A percentile compares a stretch with the other conserved stretches of the same genome.
These are phyloP conservation scores for Malania oleifera DNA, from an alignment of 164 flowering plant species.

Conservation along the genomic window DNA sequence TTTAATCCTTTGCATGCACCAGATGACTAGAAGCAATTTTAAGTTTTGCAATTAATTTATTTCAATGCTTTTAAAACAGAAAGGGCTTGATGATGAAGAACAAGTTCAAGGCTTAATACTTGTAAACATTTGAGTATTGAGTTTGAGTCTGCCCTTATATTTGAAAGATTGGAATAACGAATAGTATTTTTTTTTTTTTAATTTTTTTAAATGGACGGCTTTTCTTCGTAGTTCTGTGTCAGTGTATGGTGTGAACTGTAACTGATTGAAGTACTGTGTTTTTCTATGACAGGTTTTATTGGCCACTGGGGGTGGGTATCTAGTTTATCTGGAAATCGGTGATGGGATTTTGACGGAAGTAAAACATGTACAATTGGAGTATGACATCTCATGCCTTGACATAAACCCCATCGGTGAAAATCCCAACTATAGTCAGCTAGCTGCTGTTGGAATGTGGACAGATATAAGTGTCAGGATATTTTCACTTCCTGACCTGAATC, in stretches of 20 bases:
- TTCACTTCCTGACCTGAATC: conserved; percentile 80
- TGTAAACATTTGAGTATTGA: too few species aligned
- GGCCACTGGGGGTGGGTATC: conserved; percentile 92
- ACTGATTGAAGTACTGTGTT: background rate
- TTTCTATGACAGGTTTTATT: conserved; percentile 61
- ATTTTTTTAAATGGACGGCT: too few species aligned
- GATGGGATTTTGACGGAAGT: conserved; percentile 64
- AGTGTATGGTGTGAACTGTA: background rate
- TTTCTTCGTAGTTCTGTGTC: background rate
- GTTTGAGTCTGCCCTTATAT: too few species aligned
- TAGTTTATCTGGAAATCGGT: conserved; percentile 83
- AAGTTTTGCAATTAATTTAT: too few species aligned
- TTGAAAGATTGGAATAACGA: too few species aligned
- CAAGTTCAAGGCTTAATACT: too few species aligned
- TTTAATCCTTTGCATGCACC: too few species aligned
- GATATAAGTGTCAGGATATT: conserved; percentile 86
- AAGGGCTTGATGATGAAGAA: too few species aligned
- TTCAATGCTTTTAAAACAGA: too few species aligned
- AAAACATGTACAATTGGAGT: conserved; percentile 66
- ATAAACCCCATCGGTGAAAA: conserved; percentile 90
- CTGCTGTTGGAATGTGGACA: conserved; percentile 99
- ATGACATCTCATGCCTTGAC: conserved; percentile 94
- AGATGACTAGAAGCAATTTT: too few species aligned
- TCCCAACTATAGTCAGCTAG: conserved; percentile 66
- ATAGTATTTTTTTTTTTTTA: too few species aligned